Evolutionary conservation across 768 basidiomycete species (phyloP).

Genomic region (Obba rivulosa): DNA sequence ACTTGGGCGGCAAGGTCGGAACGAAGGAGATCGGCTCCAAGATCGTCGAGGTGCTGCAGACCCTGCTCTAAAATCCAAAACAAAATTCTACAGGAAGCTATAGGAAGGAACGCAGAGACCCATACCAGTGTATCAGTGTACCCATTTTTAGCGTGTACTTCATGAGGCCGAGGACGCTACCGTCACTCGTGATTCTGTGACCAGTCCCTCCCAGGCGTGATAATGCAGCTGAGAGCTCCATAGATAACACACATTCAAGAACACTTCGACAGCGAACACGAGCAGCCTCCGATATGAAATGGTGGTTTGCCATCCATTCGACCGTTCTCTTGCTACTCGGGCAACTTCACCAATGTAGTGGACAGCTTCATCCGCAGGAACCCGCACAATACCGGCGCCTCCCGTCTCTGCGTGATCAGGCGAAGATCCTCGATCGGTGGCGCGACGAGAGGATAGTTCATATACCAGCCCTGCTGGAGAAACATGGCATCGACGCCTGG

Average conservation of each 20-base stretch:
- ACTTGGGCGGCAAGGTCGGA: constrained; percentile 73
- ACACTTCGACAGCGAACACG: too few species aligned
- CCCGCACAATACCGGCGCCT: constrained; percentile 32
- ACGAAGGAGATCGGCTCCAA: constrained; percentile 83
- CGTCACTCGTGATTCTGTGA: too few species aligned
- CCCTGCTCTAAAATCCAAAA: constrained; percentile 43
- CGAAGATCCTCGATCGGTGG: constrained; percentile 37
- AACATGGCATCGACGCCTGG: constrained; percentile 40
- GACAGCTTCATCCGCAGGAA: constrained; percentile 12
- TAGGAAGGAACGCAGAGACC: constrained; percentile 3
- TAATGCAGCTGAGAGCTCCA: neutral
- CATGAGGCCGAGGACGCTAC: constrained; percentile 3
- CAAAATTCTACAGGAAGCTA: neutral
- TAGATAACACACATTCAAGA: neutral
- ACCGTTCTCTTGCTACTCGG: neutral
- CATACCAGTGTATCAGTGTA: constrained; percentile 10
- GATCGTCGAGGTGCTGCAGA: constrained; percentile 68
- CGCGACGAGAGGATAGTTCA: constrained; percentile 33
- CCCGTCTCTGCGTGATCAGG: constrained; percentile 36
- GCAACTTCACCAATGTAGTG: neutral
- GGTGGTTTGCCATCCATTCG: neutral
- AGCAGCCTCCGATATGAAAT: too few species aligned
- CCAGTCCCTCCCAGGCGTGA: neutral
- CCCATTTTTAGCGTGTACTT: constrained; percentile 7
- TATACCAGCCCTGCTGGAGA: constrained; percentile 38